A percentile compares a stretch with the other conserved stretches of the same genome.
phyloP scores from a whole-genome alignment of 192 early-diverging fungal genomes.

The Coemansia sp. region DNA sequence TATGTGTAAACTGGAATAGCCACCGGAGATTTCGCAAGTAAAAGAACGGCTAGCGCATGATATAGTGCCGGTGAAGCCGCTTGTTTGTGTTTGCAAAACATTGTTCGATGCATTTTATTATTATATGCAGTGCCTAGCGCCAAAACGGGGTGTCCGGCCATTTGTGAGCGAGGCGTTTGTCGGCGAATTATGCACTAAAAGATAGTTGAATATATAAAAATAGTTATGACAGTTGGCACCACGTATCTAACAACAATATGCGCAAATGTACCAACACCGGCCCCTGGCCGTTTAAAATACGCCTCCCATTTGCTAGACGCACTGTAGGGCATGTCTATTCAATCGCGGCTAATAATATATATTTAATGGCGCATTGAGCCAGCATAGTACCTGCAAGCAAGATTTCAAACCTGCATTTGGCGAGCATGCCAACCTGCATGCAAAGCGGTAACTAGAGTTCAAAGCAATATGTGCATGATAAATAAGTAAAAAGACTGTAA shows the following conservation, averaged over 20 bases:
- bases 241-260: background rate
- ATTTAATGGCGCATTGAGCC: background rate
- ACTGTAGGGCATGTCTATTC: background rate
- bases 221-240: background rate
- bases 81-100: background rate
- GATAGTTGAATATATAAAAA: background rate
- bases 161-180: background rate
- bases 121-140: background rate
- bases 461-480: background rate
- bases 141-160: background rate
- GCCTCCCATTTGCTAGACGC: background rate
- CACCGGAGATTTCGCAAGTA: background rate
- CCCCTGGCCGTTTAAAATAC: background rate
- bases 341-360: background rate
- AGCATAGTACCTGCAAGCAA: background rate
- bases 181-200: background rate
- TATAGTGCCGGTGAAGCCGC: background rate
- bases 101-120: background rate
- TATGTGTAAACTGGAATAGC: background rate
- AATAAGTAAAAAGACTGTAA: background rate
- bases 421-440: background rate
- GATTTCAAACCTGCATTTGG: background rate
- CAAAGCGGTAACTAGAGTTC: background rate
- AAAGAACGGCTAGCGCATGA: background rate
- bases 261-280: too few relatives aligned